A percentile compares a stretch with the other conserved stretches of the same genome.
These are phyloP conservation scores for Kalanchoe fedtschenkoi DNA, from an alignment of 164 flowering plant genomes.

Conservation along the genomic window DNA sequence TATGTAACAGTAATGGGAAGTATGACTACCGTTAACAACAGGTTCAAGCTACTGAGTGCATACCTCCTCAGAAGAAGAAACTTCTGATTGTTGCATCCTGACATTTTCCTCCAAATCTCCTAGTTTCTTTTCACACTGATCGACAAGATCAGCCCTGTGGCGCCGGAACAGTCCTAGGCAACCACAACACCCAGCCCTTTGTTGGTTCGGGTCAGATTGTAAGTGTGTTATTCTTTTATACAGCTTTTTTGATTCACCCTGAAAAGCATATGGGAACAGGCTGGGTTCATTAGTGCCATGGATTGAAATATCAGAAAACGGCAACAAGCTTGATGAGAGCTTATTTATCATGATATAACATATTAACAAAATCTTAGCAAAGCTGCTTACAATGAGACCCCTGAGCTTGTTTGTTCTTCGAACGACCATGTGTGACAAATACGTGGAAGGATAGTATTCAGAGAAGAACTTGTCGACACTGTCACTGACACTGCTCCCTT, in stretches of 20 bases:
- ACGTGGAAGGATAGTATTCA: slow-evolving; percentile 62
- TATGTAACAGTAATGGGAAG: no score
- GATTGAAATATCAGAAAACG: neutral
- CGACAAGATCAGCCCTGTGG: slow-evolving; percentile 31
- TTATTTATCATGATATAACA: neutral
- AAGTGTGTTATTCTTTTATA: slow-evolving; percentile 31
- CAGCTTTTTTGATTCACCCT: slow-evolving; percentile 40
- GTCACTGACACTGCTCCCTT: slow-evolving; percentile 47
- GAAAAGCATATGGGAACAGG: neutral
- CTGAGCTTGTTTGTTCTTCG: slow-evolving; percentile 58
- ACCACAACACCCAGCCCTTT: slow-evolving; percentile 18
- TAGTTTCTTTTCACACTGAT: slow-evolving; percentile 42
- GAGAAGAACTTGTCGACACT: slow-evolving; percentile 62
- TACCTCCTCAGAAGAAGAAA: slow-evolving; percentile 38
- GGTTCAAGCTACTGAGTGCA: neutral
- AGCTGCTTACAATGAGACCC: slow-evolving; percentile 52
- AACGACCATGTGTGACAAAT: slow-evolving; percentile 64
- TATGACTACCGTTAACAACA: neutral
- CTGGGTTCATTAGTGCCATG: neutral
- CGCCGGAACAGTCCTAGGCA: slow-evolving; percentile 37
- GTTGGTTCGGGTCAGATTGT: slow-evolving; percentile 22
- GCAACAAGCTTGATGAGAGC: neutral
- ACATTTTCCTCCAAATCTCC: slow-evolving; percentile 52
- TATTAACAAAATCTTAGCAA: neutral
- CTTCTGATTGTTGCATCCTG: slow-evolving; percentile 39